phyloP scores from a whole-genome alignment of 2,329 filamentous ascomycete genomes.

The Colletotrichum sp. region DNA sequence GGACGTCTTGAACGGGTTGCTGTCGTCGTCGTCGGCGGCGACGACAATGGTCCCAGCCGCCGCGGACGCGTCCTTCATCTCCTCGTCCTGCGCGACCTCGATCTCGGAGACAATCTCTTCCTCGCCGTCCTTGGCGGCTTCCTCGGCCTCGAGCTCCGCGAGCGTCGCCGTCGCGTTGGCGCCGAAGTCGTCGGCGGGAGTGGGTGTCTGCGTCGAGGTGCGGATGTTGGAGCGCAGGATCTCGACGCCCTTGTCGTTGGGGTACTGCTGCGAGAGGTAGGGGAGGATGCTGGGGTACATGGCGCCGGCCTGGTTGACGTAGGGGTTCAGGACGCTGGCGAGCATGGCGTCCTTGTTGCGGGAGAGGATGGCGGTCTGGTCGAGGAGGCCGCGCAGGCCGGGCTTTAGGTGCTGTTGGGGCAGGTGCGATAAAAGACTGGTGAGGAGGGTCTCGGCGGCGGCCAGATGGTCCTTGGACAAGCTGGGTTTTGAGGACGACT shows the following conservation, averaged over 20 bases:
- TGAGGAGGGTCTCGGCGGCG: slow-evolving; percentile 68
- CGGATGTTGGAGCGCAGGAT: slow-evolving; percentile 68
- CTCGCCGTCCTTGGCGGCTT: slow-evolving; percentile 52
- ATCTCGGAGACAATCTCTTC: slow-evolving; percentile 34
- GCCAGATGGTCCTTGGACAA: slow-evolving; percentile 52
- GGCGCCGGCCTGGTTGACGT: slow-evolving; percentile 66
- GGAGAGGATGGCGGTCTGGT: slow-evolving; percentile 79
- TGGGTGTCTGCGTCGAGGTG: slow-evolving; percentile 27
- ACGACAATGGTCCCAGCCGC: neutral
- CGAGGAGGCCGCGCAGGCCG: slow-evolving; percentile 75
- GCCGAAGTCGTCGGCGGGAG: neutral
- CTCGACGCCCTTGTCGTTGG: slow-evolving; percentile 71
- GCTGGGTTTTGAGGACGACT: slow-evolving; percentile 38
- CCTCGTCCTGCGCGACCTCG: slow-evolving; percentile 39
- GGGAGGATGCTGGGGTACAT: slow-evolving; percentile 79
- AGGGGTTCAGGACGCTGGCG: slow-evolving; percentile 82
- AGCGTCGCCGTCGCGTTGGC: slow-evolving; percentile 19
- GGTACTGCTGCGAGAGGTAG: slow-evolving; percentile 72
- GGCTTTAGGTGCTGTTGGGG: slow-evolving; percentile 73
- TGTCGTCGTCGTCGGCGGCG: neutral
- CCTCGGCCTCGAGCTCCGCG: slow-evolving; percentile 37
- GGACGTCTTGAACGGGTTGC: slow-evolving; percentile 40
- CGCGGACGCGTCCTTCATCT: slow-evolving; percentile 26
- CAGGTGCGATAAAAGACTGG: slow-evolving; percentile 64
- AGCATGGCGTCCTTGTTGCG: slow-evolving; percentile 75